Conservation (phyloP, 2,329 filamentous ascomycete genomes). For the Cladosporium halotolerans region DNA sequence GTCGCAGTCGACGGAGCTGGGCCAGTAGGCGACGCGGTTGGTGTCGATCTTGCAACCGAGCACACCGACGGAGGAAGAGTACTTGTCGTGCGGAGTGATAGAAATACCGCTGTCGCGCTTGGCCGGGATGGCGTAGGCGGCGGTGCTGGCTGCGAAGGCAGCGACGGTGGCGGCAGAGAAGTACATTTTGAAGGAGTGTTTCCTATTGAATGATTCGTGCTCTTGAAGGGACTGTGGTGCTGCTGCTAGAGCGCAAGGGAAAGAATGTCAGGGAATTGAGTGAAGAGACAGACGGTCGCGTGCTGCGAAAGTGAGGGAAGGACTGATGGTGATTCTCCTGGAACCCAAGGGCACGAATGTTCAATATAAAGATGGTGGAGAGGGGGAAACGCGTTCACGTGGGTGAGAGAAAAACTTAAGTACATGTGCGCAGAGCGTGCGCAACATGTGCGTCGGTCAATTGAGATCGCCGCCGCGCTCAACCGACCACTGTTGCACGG, state of each 20-base stretch:
- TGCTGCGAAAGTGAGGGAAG: constrained; percentile 9
- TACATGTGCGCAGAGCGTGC: neutral
- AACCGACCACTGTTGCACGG: constrained; percentile 9
- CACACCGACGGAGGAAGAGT: constrained; percentile 53
- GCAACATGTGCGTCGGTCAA: neutral
- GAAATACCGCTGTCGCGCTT: constrained; percentile 14
- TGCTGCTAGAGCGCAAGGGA: constrained; percentile 7
- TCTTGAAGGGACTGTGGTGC: constrained; percentile 6
- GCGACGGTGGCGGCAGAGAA: constrained; percentile 15
- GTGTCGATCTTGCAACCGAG: constrained; percentile 56
- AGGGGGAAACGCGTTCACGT: neutral
- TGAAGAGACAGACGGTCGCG: constrained; percentile 6
- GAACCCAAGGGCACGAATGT: constrained; percentile 8
- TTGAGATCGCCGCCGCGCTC: neutral
- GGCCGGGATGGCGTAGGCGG: constrained; percentile 13
- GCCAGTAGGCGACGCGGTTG: constrained; percentile 58
- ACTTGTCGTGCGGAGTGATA: constrained; percentile 51
- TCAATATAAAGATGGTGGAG: neutral
- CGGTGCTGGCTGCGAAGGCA: constrained; percentile 16
- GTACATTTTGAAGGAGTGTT: constrained; percentile 13
- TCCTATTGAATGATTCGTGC: neutral
- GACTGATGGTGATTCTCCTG: constrained; percentile 10
- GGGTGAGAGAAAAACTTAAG: neutral
- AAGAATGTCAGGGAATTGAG: neutral
- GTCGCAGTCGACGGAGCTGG: constrained; percentile 47